Evolutionary conservation across 441 rosid genomes (phyloP).

Genomic region (Arabidopsis lyrata): DNA sequence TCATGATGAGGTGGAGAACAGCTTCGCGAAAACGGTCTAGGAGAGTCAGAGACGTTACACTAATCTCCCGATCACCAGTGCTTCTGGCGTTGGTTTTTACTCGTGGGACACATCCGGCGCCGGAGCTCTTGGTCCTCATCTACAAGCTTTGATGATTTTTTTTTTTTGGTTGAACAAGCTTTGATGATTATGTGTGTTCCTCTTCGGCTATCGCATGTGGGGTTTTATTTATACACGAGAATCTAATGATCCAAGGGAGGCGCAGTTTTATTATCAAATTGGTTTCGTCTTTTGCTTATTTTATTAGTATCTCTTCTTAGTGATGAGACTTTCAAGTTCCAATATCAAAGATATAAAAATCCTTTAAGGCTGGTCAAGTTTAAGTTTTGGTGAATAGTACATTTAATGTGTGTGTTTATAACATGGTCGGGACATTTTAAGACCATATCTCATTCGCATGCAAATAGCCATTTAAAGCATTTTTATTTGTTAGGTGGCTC

Average conservation of each 20-base stretch:
- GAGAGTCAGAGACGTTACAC: slow-evolving; percentile 57
- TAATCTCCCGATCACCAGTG: slow-evolving; percentile 22
- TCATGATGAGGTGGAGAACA: slow-evolving; percentile 71
- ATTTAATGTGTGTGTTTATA: slow-evolving; percentile 38
- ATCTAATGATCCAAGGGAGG: slow-evolving; percentile 27
- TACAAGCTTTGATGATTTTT: slow-evolving; percentile 18
- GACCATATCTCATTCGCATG: slow-evolving; percentile 35
- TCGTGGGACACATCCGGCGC: slow-evolving; percentile 63
- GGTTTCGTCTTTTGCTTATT: slow-evolving; percentile 28
- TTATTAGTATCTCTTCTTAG: background rate
- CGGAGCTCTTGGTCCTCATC: slow-evolving; percentile 50
- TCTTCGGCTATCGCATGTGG: slow-evolving; percentile 40
- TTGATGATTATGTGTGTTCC: slow-evolving; percentile 34
- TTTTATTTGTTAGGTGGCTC: slow-evolving; percentile 39
- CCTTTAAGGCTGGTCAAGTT: slow-evolving; percentile 11
- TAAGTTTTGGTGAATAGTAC: slow-evolving; percentile 18
- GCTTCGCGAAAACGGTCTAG: slow-evolving; percentile 74
- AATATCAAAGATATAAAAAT: slow-evolving; percentile 1
- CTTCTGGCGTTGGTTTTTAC: slow-evolving; percentile 35
- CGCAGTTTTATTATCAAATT: slow-evolving; percentile 6
- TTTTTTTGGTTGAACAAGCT: too few species aligned
- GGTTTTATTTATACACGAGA: slow-evolving; percentile 30
- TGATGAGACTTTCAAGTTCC: slow-evolving; percentile 10
- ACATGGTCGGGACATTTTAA: slow-evolving; percentile 44
- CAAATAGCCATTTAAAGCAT: slow-evolving; percentile 28